phyloP scores from a whole-genome alignment of 1,284 basidiomycete species.

The Lentinula novae-zelandiae region DNA sequence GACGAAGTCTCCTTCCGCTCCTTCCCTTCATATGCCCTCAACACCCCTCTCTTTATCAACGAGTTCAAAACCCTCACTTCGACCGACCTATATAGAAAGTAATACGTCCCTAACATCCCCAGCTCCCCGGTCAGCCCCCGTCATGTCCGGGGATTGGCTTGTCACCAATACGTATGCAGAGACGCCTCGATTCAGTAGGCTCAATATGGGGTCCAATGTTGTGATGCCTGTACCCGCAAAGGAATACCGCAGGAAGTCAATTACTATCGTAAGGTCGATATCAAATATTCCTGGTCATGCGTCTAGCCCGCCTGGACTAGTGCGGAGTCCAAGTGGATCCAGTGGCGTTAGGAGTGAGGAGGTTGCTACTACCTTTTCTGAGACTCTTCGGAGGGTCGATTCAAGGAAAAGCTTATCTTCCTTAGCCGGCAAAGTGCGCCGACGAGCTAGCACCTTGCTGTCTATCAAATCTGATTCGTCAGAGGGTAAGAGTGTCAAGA shows the following conservation, averaged over 20 bases:
- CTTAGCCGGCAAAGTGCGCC: not conserved
- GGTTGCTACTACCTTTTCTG: not conserved
- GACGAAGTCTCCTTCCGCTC: not conserved
- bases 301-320: not conserved
- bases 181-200: conserved; percentile 11
- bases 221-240: conserved; percentile 14
- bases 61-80: not conserved
- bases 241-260: conserved; percentile 3
- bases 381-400: not conserved
- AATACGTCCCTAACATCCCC: not conserved
- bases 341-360: not conserved
- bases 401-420: not conserved
- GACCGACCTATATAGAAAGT: not conserved
- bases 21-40: not conserved
- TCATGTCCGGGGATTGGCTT: conserved; percentile 7
- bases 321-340: not conserved
- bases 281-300: not conserved
- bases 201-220: conserved; percentile 11
- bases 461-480: not conserved
- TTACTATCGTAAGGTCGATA: not conserved
- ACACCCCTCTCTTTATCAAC: not conserved
- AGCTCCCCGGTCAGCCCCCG: not conserved
- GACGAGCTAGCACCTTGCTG: not conserved
- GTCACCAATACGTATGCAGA: conserved; percentile 7
- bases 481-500: not conserved